These are phyloP conservation scores for Arthrocladium fulminans DNA, from an alignment of 2,329 filamentous ascomycete species.

Conservation along the genomic window DNA sequence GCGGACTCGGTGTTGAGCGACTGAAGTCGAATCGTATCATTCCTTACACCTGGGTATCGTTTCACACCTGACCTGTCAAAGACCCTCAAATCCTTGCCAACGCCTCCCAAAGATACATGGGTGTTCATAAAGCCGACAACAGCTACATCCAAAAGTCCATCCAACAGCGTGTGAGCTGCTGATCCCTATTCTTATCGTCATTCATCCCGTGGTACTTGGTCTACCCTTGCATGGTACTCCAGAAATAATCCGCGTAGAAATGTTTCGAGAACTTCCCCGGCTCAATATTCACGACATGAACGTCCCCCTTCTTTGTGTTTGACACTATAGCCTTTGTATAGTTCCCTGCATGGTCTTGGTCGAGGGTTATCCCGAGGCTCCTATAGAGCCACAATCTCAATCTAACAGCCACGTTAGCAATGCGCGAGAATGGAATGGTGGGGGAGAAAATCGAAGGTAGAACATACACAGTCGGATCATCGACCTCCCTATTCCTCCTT, in stretches of 20 bases:
- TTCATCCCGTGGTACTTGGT: too few relatives aligned
- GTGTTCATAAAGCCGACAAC: too few relatives aligned
- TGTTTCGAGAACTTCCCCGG: conserved; percentile 75
- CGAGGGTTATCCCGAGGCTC: conserved; percentile 80
- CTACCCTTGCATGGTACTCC: conserved; percentile 63
- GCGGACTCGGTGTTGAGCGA: conserved; percentile 28
- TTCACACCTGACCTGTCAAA: too few relatives aligned
- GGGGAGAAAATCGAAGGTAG: not conserved
- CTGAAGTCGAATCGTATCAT: conserved; percentile 44
- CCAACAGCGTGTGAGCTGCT: too few relatives aligned
- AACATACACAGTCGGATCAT: conserved; percentile 41
- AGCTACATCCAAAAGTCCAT: too few relatives aligned
- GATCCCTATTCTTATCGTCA: too few relatives aligned
- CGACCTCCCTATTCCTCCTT: conserved; percentile 43
- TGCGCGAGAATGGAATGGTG: not conserved
- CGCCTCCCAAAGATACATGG: too few relatives aligned
- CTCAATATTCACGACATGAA: conserved; percentile 90
- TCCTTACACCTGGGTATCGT: too few relatives aligned
- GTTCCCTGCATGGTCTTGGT: conserved; percentile 69
- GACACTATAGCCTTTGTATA: conserved; percentile 79
- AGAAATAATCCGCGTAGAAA: conserved; percentile 95
- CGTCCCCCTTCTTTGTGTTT: conserved; percentile 79
- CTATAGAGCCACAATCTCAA: conserved; percentile 85
- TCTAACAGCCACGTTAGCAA: conserved; percentile 30
- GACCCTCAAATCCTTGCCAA: too few relatives aligned